Evolutionary conservation across 2,329 filamentous ascomycete genomes (phyloP).

Genomic region (Tolypocladium ovalisporum): DNA sequence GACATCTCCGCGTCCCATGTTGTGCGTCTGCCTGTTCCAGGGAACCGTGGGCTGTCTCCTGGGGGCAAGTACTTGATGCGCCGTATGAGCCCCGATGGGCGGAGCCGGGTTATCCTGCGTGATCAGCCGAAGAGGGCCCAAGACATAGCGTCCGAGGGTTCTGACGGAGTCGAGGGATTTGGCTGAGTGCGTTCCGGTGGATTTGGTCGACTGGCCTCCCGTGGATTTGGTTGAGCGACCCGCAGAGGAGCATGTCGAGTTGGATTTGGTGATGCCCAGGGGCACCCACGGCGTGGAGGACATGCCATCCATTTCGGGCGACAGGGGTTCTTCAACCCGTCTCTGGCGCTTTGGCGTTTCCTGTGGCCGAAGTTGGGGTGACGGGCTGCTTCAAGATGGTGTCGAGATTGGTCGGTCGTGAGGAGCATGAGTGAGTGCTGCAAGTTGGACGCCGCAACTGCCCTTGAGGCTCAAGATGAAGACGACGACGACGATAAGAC

Average conservation of each 20-base stretch:
- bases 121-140: conserved; percentile 31
- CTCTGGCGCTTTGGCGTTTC: not conserved
- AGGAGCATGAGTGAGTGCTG: no score
- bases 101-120: conserved; percentile 14
- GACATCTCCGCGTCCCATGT: conserved; percentile 33
- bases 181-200: conserved; percentile 14
- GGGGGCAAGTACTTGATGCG: not conserved
- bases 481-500: not conserved
- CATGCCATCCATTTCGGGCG: not conserved
- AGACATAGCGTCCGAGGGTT: conserved; percentile 27
- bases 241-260: conserved; percentile 17
- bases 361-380: not conserved
- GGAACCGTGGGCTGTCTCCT: conserved; percentile 3
- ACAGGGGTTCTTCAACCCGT: not conserved
- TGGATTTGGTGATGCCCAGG: conserved; percentile 21
- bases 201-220: conserved; percentile 15
- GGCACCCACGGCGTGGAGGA: conserved; percentile 8
- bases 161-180: conserved; percentile 26
- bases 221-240: conserved; percentile 15
- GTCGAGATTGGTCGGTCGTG: no score
- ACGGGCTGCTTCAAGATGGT: no score
- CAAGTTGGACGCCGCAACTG: no score
- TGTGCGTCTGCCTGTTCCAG: conserved; percentile 12
- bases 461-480: no score
- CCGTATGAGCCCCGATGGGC: conserved; percentile 15